Evolutionary conservation across 2,329 filamentous ascomycete genomes (phyloP).

Genomic region (Amauroascus verrucosus): DNA sequence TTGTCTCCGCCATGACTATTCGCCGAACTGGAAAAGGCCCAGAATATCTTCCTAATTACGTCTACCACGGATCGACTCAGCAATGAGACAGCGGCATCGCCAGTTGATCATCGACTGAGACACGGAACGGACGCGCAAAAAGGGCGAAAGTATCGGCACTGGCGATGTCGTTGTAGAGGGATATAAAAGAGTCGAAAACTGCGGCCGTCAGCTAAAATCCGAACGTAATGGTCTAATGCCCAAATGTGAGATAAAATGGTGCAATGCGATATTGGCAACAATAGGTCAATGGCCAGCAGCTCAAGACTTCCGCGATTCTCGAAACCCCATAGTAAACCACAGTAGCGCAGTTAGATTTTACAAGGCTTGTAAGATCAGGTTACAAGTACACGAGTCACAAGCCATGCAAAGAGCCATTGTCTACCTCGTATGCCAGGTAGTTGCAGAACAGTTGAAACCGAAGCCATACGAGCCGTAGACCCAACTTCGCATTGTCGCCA

Average conservation of each 20-base stretch:
- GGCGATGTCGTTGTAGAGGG: not conserved
- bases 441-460: not conserved
- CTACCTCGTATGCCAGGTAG: too few relatives aligned
- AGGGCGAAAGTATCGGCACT: not conserved
- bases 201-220: not conserved
- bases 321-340: not conserved
- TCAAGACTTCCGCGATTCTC: not conserved
- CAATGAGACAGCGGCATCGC: not conserved
- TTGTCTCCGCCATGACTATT: conserved; percentile 2
- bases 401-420: too few relatives aligned
- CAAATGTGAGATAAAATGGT: not conserved
- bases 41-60: not conserved
- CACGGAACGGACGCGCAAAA: not conserved
- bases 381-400: not conserved
- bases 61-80: not conserved
- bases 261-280: not conserved
- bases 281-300: not conserved
- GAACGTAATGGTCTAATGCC: not conserved
- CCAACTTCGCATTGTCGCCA: not conserved
- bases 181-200: not conserved
- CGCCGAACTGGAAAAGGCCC: not conserved
- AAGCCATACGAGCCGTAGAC: too few relatives aligned
- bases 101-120: not conserved
- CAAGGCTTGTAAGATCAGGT: not conserved
- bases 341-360: not conserved